Conservation (phyloP, 768 basidiomycete species). For the Lactarius sanguifluus region DNA sequence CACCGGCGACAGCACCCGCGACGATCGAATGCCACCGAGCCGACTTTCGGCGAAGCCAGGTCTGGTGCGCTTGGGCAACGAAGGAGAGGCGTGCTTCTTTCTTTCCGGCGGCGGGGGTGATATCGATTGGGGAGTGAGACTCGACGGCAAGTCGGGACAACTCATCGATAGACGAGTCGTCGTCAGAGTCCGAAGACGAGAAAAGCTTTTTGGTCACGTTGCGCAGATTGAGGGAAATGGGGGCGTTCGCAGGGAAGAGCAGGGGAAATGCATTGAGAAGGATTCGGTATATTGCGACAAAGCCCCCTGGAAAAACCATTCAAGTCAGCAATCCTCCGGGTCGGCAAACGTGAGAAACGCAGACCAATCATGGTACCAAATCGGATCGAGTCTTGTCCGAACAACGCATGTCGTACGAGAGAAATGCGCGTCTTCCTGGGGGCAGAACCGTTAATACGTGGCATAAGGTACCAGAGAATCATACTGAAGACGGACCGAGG, state of each 20-base stretch:
- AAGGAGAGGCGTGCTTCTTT: slow-evolving; percentile 58
- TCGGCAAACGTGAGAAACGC: neutral
- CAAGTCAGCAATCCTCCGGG: neutral
- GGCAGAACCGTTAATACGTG: neutral
- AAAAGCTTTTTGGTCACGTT: slow-evolving; percentile 14
- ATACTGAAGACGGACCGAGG: slow-evolving; percentile 1
- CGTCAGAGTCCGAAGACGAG: slow-evolving; percentile 12
- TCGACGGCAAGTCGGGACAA: slow-evolving; percentile 21
- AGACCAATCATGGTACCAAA: slow-evolving; percentile 88
- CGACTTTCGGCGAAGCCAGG: slow-evolving; percentile 65
- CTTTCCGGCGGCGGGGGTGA: neutral
- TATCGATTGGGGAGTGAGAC: slow-evolving; percentile 23
- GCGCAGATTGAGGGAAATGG: slow-evolving; percentile 28
- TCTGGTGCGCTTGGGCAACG: slow-evolving; percentile 60
- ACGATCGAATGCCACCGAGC: slow-evolving; percentile 76
- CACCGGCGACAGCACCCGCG: slow-evolving; percentile 76
- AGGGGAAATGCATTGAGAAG: slow-evolving; percentile 77
- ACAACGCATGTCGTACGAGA: slow-evolving; percentile 78
- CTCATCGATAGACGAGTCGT: slow-evolving; percentile 28
- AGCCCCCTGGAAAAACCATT: slow-evolving; percentile 51
- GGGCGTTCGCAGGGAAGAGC: slow-evolving; percentile 46
- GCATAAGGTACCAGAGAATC: neutral
- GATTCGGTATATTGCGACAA: slow-evolving; percentile 76
- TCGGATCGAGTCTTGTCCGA: slow-evolving; percentile 78
- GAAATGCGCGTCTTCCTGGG: slow-evolving; percentile 60